These are phyloP conservation scores for Penicillium sp. DNA, from an alignment of 2,329 filamentous ascomycete genomes.

Conservation along the genomic window DNA sequence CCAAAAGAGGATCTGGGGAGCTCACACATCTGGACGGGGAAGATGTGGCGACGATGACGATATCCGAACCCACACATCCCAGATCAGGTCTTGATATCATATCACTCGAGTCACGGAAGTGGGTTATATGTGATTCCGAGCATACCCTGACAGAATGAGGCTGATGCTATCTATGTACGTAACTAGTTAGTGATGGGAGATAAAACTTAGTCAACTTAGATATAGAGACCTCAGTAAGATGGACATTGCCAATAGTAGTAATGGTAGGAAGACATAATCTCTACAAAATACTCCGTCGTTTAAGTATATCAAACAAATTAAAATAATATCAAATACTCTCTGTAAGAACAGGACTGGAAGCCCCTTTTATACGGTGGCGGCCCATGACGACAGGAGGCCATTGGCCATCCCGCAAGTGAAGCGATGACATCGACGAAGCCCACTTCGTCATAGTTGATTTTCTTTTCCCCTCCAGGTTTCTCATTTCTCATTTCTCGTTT, in stretches of 20 bases:
- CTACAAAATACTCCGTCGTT: too few relatives aligned
- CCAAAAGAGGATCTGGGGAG: neutral
- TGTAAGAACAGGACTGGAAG: neutral
- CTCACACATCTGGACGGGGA: neutral
- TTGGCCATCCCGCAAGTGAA: neutral
- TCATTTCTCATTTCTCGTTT: too few relatives aligned
- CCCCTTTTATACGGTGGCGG: neutral
- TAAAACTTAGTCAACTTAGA: too few relatives aligned
- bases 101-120: neutral
- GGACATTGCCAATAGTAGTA: too few relatives aligned
- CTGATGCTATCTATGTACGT: neutral
- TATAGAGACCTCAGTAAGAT: too few relatives aligned
- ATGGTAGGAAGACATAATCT: too few relatives aligned
- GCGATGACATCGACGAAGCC: constrained; percentile 16
- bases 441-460: constrained; percentile 15
- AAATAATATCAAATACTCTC: too few relatives aligned
- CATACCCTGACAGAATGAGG: neutral
- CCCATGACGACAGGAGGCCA: neutral
- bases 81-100: constrained; percentile 2
- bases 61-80: constrained; percentile 1
- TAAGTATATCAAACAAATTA: too few relatives aligned
- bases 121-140: neutral
- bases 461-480: constrained; percentile 1
- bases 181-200: neutral
- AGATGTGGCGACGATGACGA: constrained; percentile 5